phyloP scores from a whole-genome alignment of 176 grass and related monocot species.

The Cymbopogon citratus region DNA sequence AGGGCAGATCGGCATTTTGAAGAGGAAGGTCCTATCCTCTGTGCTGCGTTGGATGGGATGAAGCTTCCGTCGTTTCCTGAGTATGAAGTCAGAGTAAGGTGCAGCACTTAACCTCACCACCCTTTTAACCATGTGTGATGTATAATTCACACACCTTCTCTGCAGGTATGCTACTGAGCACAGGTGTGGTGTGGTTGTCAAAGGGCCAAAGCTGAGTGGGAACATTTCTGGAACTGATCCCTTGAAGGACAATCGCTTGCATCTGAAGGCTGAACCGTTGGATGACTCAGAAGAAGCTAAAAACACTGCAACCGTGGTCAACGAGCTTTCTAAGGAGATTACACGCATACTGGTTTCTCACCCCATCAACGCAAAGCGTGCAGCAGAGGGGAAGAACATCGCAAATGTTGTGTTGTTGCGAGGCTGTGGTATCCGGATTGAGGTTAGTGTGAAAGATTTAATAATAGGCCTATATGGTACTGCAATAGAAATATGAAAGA shows the following conservation, averaged over 20 bases:
- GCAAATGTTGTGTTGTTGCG: conserved; percentile 79
- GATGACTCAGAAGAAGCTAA: conserved; percentile 87
- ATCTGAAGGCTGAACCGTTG: conserved; percentile 71
- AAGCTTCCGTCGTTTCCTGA: conserved; percentile 72
- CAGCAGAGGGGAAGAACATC: conserved; percentile 73
- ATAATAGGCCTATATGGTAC: background rate
- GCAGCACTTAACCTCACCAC: background rate
- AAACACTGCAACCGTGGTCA: conserved; percentile 72
- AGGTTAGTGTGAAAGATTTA: conserved; percentile 55
- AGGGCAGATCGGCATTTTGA: conserved; percentile 91
- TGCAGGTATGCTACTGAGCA: conserved; percentile 93
- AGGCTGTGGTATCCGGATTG: conserved; percentile 90
- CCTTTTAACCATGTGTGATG: background rate
- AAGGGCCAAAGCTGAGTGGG: conserved; percentile 84
- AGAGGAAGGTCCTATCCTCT: conserved; percentile 87
- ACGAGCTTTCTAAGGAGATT: conserved; percentile 90
- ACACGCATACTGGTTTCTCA: conserved; percentile 66
- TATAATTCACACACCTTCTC: background rate
- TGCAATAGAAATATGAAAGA: background rate
- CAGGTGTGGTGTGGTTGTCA: conserved; percentile 95
- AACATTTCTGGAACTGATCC: conserved; percentile 98
- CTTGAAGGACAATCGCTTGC: conserved; percentile 85
- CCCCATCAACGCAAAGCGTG: conserved; percentile 68
- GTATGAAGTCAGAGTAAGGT: conserved; percentile 97
- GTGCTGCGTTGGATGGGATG: conserved; percentile 73